Conservation (phyloP, 495 filamentous ascomycete species). For the Aspergillus sclerotioniger region DNA sequence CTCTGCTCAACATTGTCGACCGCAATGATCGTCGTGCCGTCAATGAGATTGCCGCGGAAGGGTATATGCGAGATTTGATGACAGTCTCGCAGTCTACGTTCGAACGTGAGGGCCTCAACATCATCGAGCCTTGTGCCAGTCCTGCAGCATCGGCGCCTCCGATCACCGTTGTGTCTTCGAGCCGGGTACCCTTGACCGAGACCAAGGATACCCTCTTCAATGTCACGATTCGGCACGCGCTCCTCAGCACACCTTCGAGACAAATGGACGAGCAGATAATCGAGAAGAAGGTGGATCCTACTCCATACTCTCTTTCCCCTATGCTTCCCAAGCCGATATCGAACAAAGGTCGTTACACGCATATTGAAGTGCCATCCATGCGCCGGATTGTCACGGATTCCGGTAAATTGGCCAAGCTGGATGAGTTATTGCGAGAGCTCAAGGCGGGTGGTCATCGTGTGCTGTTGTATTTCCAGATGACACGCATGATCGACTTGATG, state of each 20-base stretch:
- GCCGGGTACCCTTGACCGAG: conserved; percentile 63
- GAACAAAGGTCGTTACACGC: conserved; percentile 76
- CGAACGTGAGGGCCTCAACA: conserved; percentile 63
- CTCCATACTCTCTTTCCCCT: conserved; percentile 57
- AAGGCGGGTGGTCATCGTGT: conserved; percentile 94
- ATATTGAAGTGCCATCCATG: conserved; percentile 97
- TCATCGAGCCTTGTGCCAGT: conserved; percentile 75
- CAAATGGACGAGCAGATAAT: conserved; percentile 73
- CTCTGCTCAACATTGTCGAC: conserved; percentile 75
- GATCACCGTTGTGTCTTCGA: conserved; percentile 72
- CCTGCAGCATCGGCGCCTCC: conserved; percentile 83
- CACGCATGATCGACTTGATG: conserved; percentile 99
- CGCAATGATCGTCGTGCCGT: conserved; percentile 65
- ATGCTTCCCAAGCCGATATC: conserved; percentile 76
- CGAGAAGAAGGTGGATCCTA: conserved; percentile 61
- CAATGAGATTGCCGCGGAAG: conserved; percentile 67
- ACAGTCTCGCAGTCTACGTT: conserved; percentile 71
- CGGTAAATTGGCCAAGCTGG: conserved; percentile 90
- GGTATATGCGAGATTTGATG: conserved; percentile 70
- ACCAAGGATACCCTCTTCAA: conserved; percentile 80
- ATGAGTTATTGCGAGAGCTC: conserved; percentile 79
- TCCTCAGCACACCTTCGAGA: conserved; percentile 62
- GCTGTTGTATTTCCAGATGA: conserved; percentile 99
- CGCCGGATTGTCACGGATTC: conserved; percentile 96
- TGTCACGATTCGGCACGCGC: conserved; percentile 62